Evolutionary conservation across 1,284 basidiomycete genomes (phyloP).

Genomic region (Puccinia horiana): DNA sequence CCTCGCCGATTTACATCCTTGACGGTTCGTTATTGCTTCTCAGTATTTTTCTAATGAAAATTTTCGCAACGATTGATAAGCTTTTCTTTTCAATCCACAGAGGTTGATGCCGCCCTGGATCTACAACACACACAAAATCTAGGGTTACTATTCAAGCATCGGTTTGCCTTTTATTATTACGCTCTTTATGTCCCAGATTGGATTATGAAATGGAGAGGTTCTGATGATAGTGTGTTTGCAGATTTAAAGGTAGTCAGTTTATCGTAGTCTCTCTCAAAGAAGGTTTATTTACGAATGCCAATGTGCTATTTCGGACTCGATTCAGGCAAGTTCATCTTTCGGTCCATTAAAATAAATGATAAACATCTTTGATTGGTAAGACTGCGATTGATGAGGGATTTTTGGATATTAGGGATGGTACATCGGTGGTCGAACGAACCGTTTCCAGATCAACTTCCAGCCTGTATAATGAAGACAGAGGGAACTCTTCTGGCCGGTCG

Average conservation of each 20-base stretch:
- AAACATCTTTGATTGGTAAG: no score
- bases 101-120: conserved; percentile 59
- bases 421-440: conserved; percentile 55
- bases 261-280: conserved; percentile 98
- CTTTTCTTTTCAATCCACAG: conserved; percentile 51
- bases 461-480: conserved; percentile 46
- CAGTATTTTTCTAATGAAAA: background rate
- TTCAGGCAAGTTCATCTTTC: conserved; percentile 59
- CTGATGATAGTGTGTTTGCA: conserved; percentile 66
- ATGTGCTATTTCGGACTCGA: conserved; percentile 84
- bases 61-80: background rate
- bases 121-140: conserved; percentile 59
- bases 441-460: conserved; percentile 52
- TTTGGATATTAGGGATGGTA: conserved; percentile 46
- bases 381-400: background rate
- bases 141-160: conserved; percentile 55
- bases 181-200: conserved; percentile 60
- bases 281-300: conserved; percentile 95
- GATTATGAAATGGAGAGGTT: background rate
- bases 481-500: background rate
- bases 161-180: conserved; percentile 58
- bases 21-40: conserved; percentile 24
- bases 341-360: no score
- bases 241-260: conserved; percentile 98
- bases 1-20: conserved; percentile 59